Evolutionary conservation across 1,139 yeast species (phyloP).

Genomic region (Nakaseomyces glabratus): DNA sequence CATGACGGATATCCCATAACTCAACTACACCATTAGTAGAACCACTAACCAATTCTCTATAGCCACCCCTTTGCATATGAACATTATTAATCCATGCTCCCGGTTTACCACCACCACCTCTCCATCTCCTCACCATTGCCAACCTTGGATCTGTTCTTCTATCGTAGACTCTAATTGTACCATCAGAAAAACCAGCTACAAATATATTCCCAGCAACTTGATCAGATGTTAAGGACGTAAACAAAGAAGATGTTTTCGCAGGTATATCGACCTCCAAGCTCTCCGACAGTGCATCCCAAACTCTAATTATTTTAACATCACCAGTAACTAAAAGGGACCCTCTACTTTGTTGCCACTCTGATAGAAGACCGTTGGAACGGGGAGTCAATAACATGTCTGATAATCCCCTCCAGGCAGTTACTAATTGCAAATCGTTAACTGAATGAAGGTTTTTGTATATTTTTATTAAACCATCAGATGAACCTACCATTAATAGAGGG

Average conservation of each 20-base stretch:
- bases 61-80: conserved; percentile 96
- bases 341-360: conserved; percentile 96
- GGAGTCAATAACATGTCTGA: conserved; percentile 77
- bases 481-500: conserved; percentile 77
- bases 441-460: conserved; percentile 72
- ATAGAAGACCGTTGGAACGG: conserved; percentile 71
- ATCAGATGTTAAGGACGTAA: conserved; percentile 84
- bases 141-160: conserved; percentile 77
- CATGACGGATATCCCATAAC: conserved; percentile 79
- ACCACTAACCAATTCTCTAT: conserved; percentile 79
- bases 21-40: conserved; percentile 75
- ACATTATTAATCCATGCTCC: conserved; percentile 64
- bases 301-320: conserved; percentile 80
- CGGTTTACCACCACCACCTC: conserved; percentile 31
- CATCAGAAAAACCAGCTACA: conserved; percentile 91
- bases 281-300: conserved; percentile 97
- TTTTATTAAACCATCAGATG: conserved; percentile 87
- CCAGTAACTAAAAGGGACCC: conserved; percentile 92
- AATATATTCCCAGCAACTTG: conserved; percentile 92
- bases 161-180: conserved; percentile 83
- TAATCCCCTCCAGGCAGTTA: conserved; percentile 89
- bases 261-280: conserved; percentile 80
- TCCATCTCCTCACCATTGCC: conserved; percentile 81
- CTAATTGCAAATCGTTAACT: conserved; percentile 46
- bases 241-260: conserved; percentile 81